Conservation (phyloP, 345 rosid genomes). For the Geranium brycei region DNA sequence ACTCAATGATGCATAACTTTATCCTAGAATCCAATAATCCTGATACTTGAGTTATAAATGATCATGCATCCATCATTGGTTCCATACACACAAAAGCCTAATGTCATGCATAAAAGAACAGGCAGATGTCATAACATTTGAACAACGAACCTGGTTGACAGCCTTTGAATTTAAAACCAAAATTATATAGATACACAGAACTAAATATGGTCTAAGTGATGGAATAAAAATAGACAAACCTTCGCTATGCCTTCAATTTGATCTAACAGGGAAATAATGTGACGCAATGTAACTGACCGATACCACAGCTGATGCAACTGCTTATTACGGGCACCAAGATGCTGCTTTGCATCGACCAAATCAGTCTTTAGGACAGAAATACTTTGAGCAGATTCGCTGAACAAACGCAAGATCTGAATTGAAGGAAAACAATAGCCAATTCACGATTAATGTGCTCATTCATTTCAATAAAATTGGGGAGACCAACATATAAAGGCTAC, state of each 20-base stretch:
- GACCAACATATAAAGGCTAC: neutral
- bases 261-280: slow-evolving; percentile 81
- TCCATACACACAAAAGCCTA: neutral
- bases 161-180: slow-evolving; percentile 1
- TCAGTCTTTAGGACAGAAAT: slow-evolving; percentile 56
- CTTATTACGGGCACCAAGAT: slow-evolving; percentile 78
- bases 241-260: slow-evolving; percentile 97
- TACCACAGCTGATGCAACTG: slow-evolving; percentile 98
- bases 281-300: slow-evolving; percentile 96
- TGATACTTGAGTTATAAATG: too few species aligned
- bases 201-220: too few species aligned
- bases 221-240: slow-evolving; percentile 33
- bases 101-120: neutral
- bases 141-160: neutral
- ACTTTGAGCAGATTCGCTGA: slow-evolving; percentile 85
- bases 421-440: slow-evolving; percentile 1
- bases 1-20: neutral
- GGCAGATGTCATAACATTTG: neutral
- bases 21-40: neutral
- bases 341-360: slow-evolving; percentile 80
- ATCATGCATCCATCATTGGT: neutral
- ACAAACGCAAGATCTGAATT: slow-evolving; percentile 80
- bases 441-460: neutral
- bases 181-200: slow-evolving; percentile 3
- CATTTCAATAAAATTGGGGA: neutral